Base-by-base conservation (phyloP, 2,329 filamentous ascomycete species). In the Colletotrichum musicola region DNA sequence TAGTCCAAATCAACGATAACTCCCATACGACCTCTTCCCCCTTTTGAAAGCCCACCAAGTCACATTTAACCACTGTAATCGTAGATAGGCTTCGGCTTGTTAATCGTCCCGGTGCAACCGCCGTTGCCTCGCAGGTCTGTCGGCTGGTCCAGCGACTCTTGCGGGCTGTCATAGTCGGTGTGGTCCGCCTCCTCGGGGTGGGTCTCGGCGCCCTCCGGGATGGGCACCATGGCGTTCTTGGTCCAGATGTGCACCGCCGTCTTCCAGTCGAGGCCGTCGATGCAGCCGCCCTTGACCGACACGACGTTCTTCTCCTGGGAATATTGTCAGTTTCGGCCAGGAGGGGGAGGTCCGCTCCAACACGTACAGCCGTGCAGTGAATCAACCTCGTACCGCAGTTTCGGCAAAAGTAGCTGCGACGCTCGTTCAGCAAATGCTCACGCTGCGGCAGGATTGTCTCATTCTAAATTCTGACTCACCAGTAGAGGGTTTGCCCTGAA, bases 181-280 rank as follows among this genome's bases (percentile, higher is more conserved):
- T 74, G 77, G 6, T 73, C 77, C 3, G 86, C 86, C 64, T 87
- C 85, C 66, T 87, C 88, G 14, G 85, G 83, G 75, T 86, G 85
- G 6, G 80, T 77, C 78, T 90, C 88, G 30, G 84, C 85, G 10
- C 88, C 87, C 73, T 91, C 89, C 2, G 90, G 90, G 71, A 93
- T 92, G 40, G 89, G 87, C 18, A 92, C 84, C 83, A 93, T 89
- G 72, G 90, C 90, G 49, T 84, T 85, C 73, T 88, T 88, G 20
- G 88, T 90, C 87, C 88, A 92, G 73, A 93, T 89, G 80, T 93
- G 90, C 71, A 88, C 86, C 30, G 89, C 89, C 3, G 77, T 80
- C 13, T 77, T 81, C 87, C 89, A 89, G 77, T 90, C 85, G 20
- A 93, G 79, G 1, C 86, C 89, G 6, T 89, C 85, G 53, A 93